phyloP scores from a whole-genome alignment of 2,329 filamentous ascomycete genomes.

The Colletotrichum sp. region DNA sequence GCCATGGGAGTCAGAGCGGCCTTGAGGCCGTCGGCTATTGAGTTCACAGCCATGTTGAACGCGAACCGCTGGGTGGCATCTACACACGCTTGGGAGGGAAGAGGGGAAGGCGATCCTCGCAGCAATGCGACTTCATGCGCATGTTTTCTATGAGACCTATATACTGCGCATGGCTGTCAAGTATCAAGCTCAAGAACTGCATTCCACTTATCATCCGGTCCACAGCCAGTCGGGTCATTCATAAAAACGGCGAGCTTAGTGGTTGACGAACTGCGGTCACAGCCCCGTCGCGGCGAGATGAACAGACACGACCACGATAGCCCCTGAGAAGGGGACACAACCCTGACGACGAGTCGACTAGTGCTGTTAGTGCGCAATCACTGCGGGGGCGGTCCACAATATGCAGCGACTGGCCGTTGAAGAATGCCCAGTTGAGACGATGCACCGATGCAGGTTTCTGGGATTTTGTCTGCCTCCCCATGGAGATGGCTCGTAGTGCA shows the following conservation, averaged over 20 bases:
- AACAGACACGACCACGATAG: not conserved
- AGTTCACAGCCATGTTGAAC: not conserved
- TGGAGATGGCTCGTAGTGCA: not conserved
- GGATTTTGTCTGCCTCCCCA: not conserved
- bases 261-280: not conserved
- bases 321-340: not conserved
- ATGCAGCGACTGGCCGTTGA: not conserved
- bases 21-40: not conserved
- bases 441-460: not conserved
- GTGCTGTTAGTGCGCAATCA: not conserved
- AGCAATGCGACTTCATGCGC: not conserved
- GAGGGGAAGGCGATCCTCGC: not conserved
- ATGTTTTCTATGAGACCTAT: not conserved
- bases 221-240: conserved; percentile 5
- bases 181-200: not conserved
- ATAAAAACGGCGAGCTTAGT: not conserved
- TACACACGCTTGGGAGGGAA: not conserved
- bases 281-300: not conserved
- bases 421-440: not conserved
- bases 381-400: conserved; percentile 2
- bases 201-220: not conserved
- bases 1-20: not conserved
- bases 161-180: not conserved
- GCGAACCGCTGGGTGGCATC: not conserved
- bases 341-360: not conserved